Percentiles rank a stretch among this genome's conserved stretches.
Conservation (phyloP, 192 early-diverging fungal genomes). For the Rhizophagus sp. region DNA sequence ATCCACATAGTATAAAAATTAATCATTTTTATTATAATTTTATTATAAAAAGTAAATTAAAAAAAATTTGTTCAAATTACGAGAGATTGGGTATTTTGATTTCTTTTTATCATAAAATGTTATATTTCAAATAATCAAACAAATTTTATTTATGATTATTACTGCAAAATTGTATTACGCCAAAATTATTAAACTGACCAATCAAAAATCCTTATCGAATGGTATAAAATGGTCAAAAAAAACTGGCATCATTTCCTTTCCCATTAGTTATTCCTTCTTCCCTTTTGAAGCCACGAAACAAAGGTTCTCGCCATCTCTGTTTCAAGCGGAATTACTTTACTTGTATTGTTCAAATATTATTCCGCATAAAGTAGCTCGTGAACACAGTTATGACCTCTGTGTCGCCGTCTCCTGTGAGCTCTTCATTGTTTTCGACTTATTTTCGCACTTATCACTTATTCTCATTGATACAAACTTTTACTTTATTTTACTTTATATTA, state of each 20-base stretch:
- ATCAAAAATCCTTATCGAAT: not conserved
- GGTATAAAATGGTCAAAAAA: not conserved
- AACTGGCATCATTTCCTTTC: not conserved
- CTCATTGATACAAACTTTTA: not conserved
- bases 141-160: no score
- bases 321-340: not conserved
- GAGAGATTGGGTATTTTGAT: no score
- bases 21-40: no score
- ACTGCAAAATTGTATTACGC: not conserved
- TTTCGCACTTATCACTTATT: not conserved
- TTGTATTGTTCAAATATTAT: not conserved
- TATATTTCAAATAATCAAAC: no score
- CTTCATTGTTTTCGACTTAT: not conserved
- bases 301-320: not conserved
- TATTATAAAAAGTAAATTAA: no score
- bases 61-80: no score
- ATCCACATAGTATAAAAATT: no score
- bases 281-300: not conserved
- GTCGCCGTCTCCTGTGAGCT: constrained; percentile 12
- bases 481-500: not conserved
- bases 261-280: not conserved
- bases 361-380: constrained; percentile 12
- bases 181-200: not conserved
- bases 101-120: no score
- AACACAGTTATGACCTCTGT: constrained; percentile 17